Evolutionary conservation across 768 basidiomycete species (phyloP).

Genomic region (Lyophyllum decastes): DNA sequence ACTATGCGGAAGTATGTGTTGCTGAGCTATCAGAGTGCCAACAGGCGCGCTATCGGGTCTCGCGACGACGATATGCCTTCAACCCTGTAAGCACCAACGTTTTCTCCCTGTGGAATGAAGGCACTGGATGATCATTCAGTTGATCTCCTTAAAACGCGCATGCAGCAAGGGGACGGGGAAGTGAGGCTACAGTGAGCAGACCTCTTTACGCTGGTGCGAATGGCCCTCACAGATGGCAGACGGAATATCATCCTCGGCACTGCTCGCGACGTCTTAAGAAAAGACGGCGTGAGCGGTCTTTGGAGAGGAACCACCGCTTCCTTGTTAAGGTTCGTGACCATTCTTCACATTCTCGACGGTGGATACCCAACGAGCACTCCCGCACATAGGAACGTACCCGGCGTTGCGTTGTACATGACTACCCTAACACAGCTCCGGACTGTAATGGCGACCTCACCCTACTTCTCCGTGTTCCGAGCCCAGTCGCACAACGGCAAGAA

Average conservation of each 20-base stretch:
- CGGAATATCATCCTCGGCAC: slow-evolving; percentile 46
- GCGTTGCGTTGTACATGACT: slow-evolving; percentile 92
- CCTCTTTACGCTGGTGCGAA: neutral
- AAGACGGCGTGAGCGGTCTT: slow-evolving; percentile 69
- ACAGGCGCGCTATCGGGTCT: slow-evolving; percentile 80
- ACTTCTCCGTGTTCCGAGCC: slow-evolving; percentile 52
- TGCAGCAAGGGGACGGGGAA: slow-evolving; percentile 76
- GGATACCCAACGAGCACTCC: slow-evolving; percentile 3
- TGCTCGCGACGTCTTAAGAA: slow-evolving; percentile 55
- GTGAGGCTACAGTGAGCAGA: slow-evolving; percentile 35
- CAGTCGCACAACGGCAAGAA: slow-evolving; percentile 22
- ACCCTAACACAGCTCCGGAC: slow-evolving; percentile 80
- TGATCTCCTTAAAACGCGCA: slow-evolving; percentile 88
- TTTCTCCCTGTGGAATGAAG: neutral
- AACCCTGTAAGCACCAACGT: slow-evolving; percentile 67
- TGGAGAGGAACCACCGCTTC: slow-evolving; percentile 91
- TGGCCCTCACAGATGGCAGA: slow-evolving; percentile 28
- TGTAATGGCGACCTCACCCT: slow-evolving; percentile 68
- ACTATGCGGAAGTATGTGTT: neutral
- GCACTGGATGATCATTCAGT: slow-evolving; percentile 42
- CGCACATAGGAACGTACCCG: slow-evolving; percentile 78
- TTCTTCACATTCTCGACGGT: neutral
- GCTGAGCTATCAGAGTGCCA: neutral
- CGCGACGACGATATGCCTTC: slow-evolving; percentile 70
- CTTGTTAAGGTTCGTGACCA: slow-evolving; percentile 57